Base-by-base conservation (phyloP, 2,329 filamentous ascomycete species). In the Aspergillus japonicus region DNA sequence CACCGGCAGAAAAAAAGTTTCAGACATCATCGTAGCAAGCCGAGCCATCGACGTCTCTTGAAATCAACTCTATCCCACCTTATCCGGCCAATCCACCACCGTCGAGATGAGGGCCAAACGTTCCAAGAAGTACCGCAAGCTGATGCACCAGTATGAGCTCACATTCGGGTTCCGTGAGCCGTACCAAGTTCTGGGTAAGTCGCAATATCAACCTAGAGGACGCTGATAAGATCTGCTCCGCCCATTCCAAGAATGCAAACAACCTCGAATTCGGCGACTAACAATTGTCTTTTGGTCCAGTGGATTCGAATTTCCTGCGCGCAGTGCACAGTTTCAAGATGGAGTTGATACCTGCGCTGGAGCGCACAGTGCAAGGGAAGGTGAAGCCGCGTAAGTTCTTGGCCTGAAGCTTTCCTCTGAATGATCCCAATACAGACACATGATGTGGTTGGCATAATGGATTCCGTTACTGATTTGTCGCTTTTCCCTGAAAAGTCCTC, bases 121-220 rank as follows among this genome's bases (percentile, higher is more conserved):
- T 61, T 83, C 81, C 47, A 89, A 90, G 77, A 87, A 89, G 69
- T 92, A 92, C 75, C 86, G 88, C 73, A 97, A 97, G 87, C 87
- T 97, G 71, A 96, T 99, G 88, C 89, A 92, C 78, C 89, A 94
- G 73, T 96, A 93, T 83, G 87, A 88, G 72, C 84, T 94, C 75
- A 88, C 87, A 62, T 97, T 96, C 74, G 89, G 90, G 62, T 97
- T 97, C 76, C 91, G 93, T 68, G 90, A 95, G 78, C 92, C 95
- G 11, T 98, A 97, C 79, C 95, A 98, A 79, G 89, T 96, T 54
- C 81, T 96, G 48, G 82, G 87, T 89, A 79, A 59, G 80, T 71
- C 29, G 16, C 35, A 35, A 52, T n/a, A 11, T 53, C 10, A 6
- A 35, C 33, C 16, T 2, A 3, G 39, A 16, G 39, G 39, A 19